Percentiles rank a stretch among this genome's conserved stretches.
Evolutionary conservation across 1,284 basidiomycete genomes (phyloP).

Genomic region (Fomitiporia mediterranea): DNA sequence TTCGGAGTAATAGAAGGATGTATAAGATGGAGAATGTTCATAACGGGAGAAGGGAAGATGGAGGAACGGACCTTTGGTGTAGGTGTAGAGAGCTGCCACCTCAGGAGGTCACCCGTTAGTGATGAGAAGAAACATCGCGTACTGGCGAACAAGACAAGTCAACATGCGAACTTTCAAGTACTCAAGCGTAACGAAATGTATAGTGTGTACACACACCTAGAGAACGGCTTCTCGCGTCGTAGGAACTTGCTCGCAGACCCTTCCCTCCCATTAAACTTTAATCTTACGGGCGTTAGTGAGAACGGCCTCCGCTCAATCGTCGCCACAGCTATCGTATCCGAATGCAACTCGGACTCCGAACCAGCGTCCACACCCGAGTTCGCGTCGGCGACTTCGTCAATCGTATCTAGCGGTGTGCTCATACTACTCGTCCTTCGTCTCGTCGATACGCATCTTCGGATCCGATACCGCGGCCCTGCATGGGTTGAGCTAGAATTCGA

Average conservation of each 20-base stretch:
- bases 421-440: neutral
- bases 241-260: neutral
- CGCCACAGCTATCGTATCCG: neutral
- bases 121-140: conserved; percentile 11
- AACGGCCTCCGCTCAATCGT: conserved; percentile 9
- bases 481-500: neutral
- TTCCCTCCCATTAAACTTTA: conserved; percentile 1
- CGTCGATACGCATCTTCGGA: neutral
- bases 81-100: conserved; percentile 11
- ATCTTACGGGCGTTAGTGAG: conserved; percentile 1
- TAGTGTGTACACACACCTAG: conserved; percentile 4
- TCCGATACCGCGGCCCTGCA: neutral
- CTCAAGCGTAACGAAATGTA: too few species aligned
- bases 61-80: conserved; percentile 7
- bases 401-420: neutral
- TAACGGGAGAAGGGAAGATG: neutral
- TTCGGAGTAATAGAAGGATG: neutral
- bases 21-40: neutral
- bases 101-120: conserved; percentile 3
- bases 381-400: neutral
- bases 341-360: neutral
- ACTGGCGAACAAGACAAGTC: neutral
- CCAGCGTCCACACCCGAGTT: neutral
- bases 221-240: conserved; percentile 1
- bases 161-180: too few species aligned